These are phyloP conservation scores for Penicillium waksmanii DNA, from an alignment of 495 filamentous ascomycete species.

Conservation along the genomic window DNA sequence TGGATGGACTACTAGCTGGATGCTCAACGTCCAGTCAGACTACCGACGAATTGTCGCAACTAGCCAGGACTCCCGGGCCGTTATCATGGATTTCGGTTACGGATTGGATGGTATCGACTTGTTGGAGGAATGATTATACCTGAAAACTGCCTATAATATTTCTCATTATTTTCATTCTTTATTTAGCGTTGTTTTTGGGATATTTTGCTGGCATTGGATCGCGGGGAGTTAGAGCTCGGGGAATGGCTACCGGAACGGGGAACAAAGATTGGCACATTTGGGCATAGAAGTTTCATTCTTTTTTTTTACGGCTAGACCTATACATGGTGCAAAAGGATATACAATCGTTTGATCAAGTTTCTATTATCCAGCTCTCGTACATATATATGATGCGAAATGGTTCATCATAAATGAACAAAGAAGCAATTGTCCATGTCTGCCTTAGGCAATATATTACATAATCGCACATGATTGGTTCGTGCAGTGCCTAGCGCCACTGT, in stretches of 20 bases:
- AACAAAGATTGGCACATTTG: slow-evolving; percentile 2
- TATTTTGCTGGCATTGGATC: slow-evolving; percentile 14
- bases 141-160: slow-evolving; percentile 20
- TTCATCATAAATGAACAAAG: not conserved
- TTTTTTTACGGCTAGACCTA: slow-evolving; percentile 8
- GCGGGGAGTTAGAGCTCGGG: slow-evolving; percentile 11
- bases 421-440: not conserved
- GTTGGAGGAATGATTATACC: slow-evolving; percentile 43
- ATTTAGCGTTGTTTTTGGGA: slow-evolving; percentile 22
- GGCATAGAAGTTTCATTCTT: slow-evolving; percentile 19
- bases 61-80: slow-evolving; percentile 85
- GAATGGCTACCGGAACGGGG: not conserved
- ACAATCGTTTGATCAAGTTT: not conserved
- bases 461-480: slow-evolving; percentile 35
- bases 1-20: slow-evolving; percentile 94
- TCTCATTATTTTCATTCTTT: slow-evolving; percentile 17
- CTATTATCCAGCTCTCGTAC: not conserved
- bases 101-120: slow-evolving; percentile 52
- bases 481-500: slow-evolving; percentile 32
- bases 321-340: slow-evolving; percentile 13
- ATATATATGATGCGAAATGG: not conserved
- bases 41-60: slow-evolving; percentile 92
- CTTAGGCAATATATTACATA: slow-evolving; percentile 29
- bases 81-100: slow-evolving; percentile 81
- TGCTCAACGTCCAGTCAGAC: slow-evolving; percentile 91